A percentile compares a stretch with the other conserved stretches of the same genome.
These are phyloP conservation scores for Cercospora canescens DNA, from an alignment of 2,329 filamentous ascomycete species.

Conservation along the genomic window DNA sequence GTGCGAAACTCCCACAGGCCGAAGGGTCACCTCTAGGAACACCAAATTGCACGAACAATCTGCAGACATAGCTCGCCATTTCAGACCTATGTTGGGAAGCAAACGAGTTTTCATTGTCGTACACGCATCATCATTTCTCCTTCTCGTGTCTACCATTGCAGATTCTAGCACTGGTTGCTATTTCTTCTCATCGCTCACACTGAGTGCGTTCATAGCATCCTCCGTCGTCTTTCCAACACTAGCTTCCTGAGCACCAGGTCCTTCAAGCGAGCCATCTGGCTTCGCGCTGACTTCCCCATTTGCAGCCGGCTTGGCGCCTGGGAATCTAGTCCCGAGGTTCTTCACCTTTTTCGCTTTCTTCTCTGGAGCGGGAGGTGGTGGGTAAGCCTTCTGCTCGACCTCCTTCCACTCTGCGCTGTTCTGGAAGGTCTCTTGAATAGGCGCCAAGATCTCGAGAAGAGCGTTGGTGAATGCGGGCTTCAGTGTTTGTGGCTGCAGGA, in stretches of 20 bases:
- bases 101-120: background rate
- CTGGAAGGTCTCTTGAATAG: conserved; percentile 74
- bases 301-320: conserved; percentile 42
- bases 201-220: conserved; percentile 40
- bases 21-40: no score
- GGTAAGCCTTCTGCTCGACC: conserved; percentile 77
- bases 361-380: conserved; percentile 59
- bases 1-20: no score
- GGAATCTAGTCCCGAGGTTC: conserved; percentile 69
- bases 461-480: conserved; percentile 80
- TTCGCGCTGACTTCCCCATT: conserved; percentile 41
- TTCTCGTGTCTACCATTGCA: background rate
- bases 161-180: conserved; percentile 19
- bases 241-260: conserved; percentile 42
- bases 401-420: conserved; percentile 77
- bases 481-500: conserved; percentile 70
- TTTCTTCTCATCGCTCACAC: conserved; percentile 17
- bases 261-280: conserved; percentile 49
- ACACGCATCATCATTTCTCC: background rate
- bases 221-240: conserved; percentile 45
- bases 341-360: conserved; percentile 73
- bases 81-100: background rate
- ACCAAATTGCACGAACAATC: background rate
- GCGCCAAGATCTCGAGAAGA: conserved; percentile 71
- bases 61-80: background rate